Evolutionary conservation across 495 filamentous ascomycete genomes (phyloP).

Genomic region (Margaritispora aquatica): DNA sequence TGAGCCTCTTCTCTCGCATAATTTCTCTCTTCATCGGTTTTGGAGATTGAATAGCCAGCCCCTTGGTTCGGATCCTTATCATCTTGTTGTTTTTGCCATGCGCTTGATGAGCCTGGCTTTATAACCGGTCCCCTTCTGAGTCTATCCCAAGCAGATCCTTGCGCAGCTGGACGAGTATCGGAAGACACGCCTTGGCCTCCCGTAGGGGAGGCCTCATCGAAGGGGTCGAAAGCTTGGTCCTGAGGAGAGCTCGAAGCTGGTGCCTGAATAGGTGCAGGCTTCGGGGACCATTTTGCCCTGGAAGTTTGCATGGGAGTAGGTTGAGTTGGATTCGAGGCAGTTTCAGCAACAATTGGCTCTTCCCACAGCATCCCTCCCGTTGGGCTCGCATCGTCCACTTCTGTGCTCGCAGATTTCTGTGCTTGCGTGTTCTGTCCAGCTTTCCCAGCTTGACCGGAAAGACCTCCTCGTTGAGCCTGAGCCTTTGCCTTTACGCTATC

Average conservation of each 20-base stretch:
- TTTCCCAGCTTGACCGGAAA: neutral
- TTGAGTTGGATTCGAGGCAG: neutral
- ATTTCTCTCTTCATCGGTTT: conserved; percentile 11
- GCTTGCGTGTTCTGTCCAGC: neutral
- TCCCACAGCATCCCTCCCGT: conserved; percentile 15
- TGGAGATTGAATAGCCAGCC: conserved; percentile 33
- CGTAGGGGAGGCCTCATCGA: conserved; percentile 25
- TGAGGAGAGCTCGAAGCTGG: neutral
- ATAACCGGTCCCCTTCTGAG: conserved; percentile 13
- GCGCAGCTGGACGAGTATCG: conserved; percentile 2
- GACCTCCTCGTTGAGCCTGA: neutral
- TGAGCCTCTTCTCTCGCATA: conserved; percentile 44
- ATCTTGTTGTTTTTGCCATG: conserved; percentile 9
- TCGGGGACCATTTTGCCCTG: neutral
- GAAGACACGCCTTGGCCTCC: conserved; percentile 14
- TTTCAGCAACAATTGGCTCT: neutral
- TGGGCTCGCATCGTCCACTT: conserved; percentile 24
- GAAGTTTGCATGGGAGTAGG: neutral
- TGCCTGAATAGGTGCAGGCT: neutral
- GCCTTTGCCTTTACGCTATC: neutral
- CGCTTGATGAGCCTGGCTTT: neutral
- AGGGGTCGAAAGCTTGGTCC: conserved; percentile 9
- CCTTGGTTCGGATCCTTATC: conserved; percentile 2
- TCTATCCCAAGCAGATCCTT: conserved; percentile 21
- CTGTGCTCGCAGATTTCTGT: neutral